Evolutionary conservation across 805 yeast genomes (phyloP).

Genomic region (Candida sanyiensis): DNA sequence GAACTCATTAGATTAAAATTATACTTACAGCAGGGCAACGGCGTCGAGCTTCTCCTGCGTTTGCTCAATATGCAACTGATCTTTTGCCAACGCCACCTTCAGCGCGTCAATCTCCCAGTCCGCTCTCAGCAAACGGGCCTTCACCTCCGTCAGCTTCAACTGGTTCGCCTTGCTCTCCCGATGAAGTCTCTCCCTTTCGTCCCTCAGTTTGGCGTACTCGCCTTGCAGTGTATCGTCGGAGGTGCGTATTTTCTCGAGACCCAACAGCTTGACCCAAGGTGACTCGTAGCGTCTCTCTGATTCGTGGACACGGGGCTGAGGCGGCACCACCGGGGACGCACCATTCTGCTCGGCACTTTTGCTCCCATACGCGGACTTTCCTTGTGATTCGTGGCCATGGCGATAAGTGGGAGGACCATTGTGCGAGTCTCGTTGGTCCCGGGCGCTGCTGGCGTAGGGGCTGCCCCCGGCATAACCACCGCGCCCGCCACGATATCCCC

Average conservation of each 20-base stretch:
- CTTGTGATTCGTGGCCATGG: neutral
- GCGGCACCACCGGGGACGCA: no score
- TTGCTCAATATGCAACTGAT: slow-evolving; percentile 28
- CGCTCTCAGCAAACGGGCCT: slow-evolving; percentile 17
- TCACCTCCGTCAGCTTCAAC: slow-evolving; percentile 19
- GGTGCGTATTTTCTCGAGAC: slow-evolving; percentile 5
- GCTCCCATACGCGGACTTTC: no score
- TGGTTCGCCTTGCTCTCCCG: slow-evolving; percentile 23
- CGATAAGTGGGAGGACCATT: neutral
- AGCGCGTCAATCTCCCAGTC: slow-evolving; percentile 26
- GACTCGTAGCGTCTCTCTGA: slow-evolving; percentile 8
- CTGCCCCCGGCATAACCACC: neutral
- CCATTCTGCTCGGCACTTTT: neutral
- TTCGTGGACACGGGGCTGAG: no score
- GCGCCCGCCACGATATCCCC: slow-evolving; percentile 3
- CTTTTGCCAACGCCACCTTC: slow-evolving; percentile 27
- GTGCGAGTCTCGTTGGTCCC: neutral
- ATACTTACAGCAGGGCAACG: slow-evolving; percentile 16
- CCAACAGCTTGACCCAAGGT: slow-evolving; percentile 15
- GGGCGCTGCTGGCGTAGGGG: neutral
- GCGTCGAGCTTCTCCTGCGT: slow-evolving; percentile 33
- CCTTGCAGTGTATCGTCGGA: slow-evolving; percentile 3
- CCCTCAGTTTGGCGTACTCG: slow-evolving; percentile 6
- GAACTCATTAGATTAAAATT: slow-evolving; percentile 3
- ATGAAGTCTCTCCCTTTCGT: slow-evolving; percentile 14